Base-by-base conservation (phyloP, 345 rosid genomes). In the Linum tenue region DNA sequence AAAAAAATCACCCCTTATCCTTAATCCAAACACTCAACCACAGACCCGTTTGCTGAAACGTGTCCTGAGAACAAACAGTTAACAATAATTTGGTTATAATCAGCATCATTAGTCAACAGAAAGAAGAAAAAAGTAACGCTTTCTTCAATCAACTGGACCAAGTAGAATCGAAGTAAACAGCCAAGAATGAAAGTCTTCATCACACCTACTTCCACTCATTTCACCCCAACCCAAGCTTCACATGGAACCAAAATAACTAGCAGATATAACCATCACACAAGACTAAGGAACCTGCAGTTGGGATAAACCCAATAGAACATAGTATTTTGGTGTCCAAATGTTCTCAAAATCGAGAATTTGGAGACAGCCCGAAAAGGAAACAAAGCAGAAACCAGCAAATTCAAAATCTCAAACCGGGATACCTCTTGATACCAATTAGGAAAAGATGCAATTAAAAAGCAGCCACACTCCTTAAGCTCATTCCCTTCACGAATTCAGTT, bases 21-120 rank as follows among this genome's bases (percentile, higher is more conserved):
- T 39, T 55, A 69, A 37, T 66, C 66, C 70, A 64, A 35, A 59
- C 74, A 75, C 75, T 64, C 8, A 64, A 68, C 6, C 1, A 16
- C 64, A 66, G 15, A 36, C 61, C 37, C 56, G 43, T 59, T 53
- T 56, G 62, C 55, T 14, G 53, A 12, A 48, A 48, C 35, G 38
- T 71, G 56, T 51, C 65, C 69, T 71, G 31, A 35, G 48, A 39
- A 9, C 59, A 41, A 55, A 65, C 15, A 12, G 7, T 11, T 10
- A 60, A 15, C 40, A 51, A 70, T 50, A 51, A 51, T n/a, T 17
- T 2, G 12, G 53, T 12, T 15, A n/a, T 36, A 42, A 11, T 39
- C 57, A 17, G 17, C 60, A 39, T 64, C 58, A 43, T 39, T 48
- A 53, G 39, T 35, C 39, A 35, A 1, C 4, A 39, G 15, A 42